phyloP scores from a whole-genome alignment of 2,329 filamentous ascomycete species.

The Cytospora schulzeri region DNA sequence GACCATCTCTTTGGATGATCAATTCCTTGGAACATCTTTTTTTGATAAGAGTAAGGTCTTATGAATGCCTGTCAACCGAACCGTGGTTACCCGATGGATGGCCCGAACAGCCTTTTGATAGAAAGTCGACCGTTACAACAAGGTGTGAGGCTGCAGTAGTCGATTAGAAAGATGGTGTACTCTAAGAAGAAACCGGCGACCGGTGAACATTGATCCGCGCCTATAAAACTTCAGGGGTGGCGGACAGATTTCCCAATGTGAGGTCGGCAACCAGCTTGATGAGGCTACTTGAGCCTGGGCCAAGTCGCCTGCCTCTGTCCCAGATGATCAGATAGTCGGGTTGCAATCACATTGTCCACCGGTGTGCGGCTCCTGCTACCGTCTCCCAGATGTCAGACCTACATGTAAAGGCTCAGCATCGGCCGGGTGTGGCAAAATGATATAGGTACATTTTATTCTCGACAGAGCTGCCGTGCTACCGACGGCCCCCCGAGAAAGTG shows the following conservation, averaged over 20 bases:
- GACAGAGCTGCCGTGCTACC: not conserved
- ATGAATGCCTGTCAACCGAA: not conserved
- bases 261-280: constrained; percentile 12
- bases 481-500: not conserved
- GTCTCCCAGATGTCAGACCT: constrained; percentile 8
- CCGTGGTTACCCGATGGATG: constrained; percentile 19
- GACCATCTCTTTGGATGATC: not conserved
- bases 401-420: not conserved
- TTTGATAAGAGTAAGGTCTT: not conserved
- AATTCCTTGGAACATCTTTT: not conserved
- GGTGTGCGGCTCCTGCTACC: constrained; percentile 17
- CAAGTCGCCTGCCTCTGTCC: no score
- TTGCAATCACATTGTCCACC: constrained; percentile 7
- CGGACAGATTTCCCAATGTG: constrained; percentile 13
- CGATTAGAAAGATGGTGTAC: constrained; percentile 16
- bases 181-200: constrained; percentile 19
- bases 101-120: constrained; percentile 4
- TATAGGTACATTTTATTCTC: not conserved
- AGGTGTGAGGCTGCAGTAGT: constrained; percentile 9
- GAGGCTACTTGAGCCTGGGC: constrained; percentile 9
- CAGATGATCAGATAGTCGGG: constrained; percentile 10
- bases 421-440: not conserved
- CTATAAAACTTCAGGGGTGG: constrained; percentile 19
- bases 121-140: constrained; percentile 12
- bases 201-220: constrained; percentile 21